These are phyloP conservation scores for Acacia melanoxylon DNA, from an alignment of 306 rosid species.

Conservation along the genomic window DNA sequence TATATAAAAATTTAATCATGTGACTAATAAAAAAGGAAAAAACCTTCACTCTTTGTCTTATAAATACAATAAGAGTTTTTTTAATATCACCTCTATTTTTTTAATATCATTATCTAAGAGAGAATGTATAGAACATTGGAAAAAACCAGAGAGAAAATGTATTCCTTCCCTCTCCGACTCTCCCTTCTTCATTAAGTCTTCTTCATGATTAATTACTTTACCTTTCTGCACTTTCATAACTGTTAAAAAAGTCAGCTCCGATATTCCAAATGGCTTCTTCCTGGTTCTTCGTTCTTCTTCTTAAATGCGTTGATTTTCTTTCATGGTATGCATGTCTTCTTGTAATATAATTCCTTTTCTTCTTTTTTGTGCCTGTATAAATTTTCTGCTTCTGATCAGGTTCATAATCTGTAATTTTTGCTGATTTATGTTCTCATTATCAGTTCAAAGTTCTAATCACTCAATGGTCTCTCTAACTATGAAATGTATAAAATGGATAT, in stretches of 20 bases:
- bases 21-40: too few species aligned
- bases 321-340: background rate
- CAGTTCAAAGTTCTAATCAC: background rate
- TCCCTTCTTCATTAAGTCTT: background rate
- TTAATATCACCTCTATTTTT: too few species aligned
- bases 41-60: too few species aligned
- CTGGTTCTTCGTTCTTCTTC: background rate
- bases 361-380: background rate
- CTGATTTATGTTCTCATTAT: background rate
- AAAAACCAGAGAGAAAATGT: too few species aligned
- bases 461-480: background rate
- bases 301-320: background rate
- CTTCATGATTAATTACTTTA: background rate
- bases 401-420: background rate
- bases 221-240: background rate
- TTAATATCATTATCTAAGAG: too few species aligned
- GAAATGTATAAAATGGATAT: background rate
- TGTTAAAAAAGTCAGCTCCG: background rate
- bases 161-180: background rate
- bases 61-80: too few species aligned
- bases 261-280: background rate
- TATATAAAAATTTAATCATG: too few species aligned
- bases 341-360: background rate
- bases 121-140: background rate
- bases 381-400: background rate